Evolutionary conservation across 2,329 filamentous ascomycete genomes (phyloP).

Genomic region (Exophiala sideris): DNA sequence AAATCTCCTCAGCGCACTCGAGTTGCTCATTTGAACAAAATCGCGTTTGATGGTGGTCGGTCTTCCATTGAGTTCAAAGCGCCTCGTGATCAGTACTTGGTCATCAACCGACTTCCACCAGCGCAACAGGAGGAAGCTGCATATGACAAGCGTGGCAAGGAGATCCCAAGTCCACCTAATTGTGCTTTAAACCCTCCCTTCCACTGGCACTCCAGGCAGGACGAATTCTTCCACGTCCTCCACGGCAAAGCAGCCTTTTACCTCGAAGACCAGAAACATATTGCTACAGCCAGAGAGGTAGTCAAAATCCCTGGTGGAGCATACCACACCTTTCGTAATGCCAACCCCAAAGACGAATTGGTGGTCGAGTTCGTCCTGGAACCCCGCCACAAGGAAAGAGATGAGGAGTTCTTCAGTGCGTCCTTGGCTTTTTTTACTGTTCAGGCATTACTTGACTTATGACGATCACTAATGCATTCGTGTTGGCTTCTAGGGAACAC

Average conservation of each 20-base stretch:
- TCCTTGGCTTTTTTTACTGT: neutral
- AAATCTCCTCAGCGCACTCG: constrained; percentile 4
- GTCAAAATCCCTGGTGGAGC: constrained; percentile 4
- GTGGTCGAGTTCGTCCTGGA: constrained; percentile 7
- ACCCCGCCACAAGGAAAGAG: neutral
- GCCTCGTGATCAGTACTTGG: constrained; percentile 1
- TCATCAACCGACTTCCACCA: constrained; percentile 8
- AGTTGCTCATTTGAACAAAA: constrained; percentile 6
- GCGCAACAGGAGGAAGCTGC: neutral
- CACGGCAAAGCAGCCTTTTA: constrained; percentile 8
- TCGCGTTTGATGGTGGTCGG: constrained; percentile 8
- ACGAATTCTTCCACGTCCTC: constrained; percentile 15
- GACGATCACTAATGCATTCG: neutral
- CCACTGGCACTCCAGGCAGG: constrained; percentile 13
- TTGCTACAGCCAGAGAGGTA: neutral
- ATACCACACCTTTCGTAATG: constrained; percentile 15
- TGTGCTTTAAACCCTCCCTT: constrained; percentile 9
- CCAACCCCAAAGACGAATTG: constrained; percentile 3
- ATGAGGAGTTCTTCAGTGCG: constrained; percentile 3
- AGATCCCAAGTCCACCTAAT: constrained; percentile 1
- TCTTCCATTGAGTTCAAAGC: constrained; percentile 8
- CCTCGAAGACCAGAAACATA: constrained; percentile 1
- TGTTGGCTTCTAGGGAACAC: constrained; percentile 3
- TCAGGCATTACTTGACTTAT: neutral
- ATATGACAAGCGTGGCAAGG: neutral